Conservation (phyloP, 225 moss, liverwort and hornwort genomes). For the Physcomitrium patens region DNA sequence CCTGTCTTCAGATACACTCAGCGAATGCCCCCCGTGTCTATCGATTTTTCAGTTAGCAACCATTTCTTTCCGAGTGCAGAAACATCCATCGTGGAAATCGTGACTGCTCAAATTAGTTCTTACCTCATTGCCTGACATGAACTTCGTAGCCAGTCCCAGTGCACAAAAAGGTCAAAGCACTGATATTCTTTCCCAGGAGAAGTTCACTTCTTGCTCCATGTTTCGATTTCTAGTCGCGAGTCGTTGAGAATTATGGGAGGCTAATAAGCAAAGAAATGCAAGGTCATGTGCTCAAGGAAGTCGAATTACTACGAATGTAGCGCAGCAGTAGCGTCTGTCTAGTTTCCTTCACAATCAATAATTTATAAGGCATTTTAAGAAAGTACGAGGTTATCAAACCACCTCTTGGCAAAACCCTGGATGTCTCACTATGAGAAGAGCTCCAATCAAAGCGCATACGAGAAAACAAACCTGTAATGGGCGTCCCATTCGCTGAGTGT, state of each 20-base stretch:
- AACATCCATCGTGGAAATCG: too few species aligned
- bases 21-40: too few species aligned
- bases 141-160: too few species aligned
- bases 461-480: not conserved
- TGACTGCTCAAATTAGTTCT: too few species aligned
- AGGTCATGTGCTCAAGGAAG: conserved; percentile 31
- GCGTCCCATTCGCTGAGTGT: too few species aligned
- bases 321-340: not conserved
- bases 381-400: too few species aligned
- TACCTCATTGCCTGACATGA: too few species aligned
- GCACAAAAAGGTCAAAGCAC: too few species aligned
- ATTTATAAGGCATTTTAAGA: not conserved
- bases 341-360: not conserved
- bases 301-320: conserved; percentile 12
- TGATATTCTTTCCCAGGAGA: conserved; percentile 26
- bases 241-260: conserved; percentile 34
- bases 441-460: not conserved
- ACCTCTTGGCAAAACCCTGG: not conserved
- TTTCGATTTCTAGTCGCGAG: conserved; percentile 43
- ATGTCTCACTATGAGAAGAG: not conserved
- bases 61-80: too few species aligned
- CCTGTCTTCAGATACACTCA: too few species aligned
- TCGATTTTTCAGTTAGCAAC: too few species aligned
- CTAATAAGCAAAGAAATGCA: conserved; percentile 23
- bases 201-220: conserved; percentile 47